Evolutionary conservation across 495 filamentous ascomycete genomes (phyloP).

Genomic region (Neurospora pannonica): DNA sequence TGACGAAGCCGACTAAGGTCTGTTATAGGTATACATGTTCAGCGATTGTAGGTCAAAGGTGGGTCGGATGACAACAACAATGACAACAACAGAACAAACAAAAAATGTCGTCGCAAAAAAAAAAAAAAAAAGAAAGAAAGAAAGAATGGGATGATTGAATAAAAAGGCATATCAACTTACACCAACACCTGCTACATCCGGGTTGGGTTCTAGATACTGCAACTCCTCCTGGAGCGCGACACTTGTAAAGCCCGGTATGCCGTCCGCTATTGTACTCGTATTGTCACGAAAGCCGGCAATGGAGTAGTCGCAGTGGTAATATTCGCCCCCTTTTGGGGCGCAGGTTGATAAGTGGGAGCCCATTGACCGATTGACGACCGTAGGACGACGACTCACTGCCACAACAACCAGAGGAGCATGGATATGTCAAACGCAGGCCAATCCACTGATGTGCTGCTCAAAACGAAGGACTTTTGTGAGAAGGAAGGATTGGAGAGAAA

Average conservation of each 20-base stretch:
- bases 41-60: background rate
- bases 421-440: background rate
- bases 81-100: background rate
- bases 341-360: background rate
- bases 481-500: background rate
- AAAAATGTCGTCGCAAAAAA: background rate
- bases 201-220: background rate
- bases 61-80: background rate
- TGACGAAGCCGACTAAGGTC: background rate
- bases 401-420: background rate
- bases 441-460: background rate
- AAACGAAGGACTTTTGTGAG: background rate
- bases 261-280: background rate
- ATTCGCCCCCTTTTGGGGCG: background rate
- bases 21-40: background rate
- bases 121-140: background rate
- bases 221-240: background rate
- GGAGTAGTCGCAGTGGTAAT: background rate
- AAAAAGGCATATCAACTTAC: background rate
- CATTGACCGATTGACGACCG: background rate
- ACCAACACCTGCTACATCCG: background rate
- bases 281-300: background rate
- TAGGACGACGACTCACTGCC: background rate
- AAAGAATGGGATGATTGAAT: background rate
- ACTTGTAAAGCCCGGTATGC: background rate